Percentiles rank a stretch among this genome's conserved stretches.
phyloP scores from a whole-genome alignment of 2,329 filamentous ascomycete genomes.

The Trichoderma gracile region DNA sequence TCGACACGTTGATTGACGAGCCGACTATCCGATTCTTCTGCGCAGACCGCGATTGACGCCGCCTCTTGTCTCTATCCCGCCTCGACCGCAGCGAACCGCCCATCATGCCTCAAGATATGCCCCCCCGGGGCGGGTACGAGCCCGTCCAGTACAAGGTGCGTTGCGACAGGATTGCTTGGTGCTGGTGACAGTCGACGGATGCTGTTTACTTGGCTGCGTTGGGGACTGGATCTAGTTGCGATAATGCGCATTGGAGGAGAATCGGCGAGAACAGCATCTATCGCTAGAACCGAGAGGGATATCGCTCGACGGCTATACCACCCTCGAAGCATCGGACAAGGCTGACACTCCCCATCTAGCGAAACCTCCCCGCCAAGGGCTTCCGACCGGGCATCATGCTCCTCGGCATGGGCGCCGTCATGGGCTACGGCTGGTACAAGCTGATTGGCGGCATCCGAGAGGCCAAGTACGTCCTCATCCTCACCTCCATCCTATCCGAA shows the following conservation, averaged over 20 bases:
- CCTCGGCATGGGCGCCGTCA: conserved; percentile 71
- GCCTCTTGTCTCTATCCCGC: not conserved
- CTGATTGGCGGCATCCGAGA: conserved; percentile 81
- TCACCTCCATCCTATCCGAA: not conserved
- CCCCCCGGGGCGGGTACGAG: conserved; percentile 89
- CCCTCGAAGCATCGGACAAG: not conserved
- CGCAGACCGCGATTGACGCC: conserved; percentile 21
- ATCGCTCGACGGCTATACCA: not conserved
- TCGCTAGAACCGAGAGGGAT: not conserved
- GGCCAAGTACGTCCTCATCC: conserved; percentile 69
- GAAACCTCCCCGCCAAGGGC: conserved; percentile 88
- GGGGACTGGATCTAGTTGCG: not conserved
- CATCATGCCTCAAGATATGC: conserved; percentile 96
- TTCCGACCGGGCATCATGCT: conserved; percentile 83
- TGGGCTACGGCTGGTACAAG: conserved; percentile 90
- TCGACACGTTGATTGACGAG: conserved; percentile 9
- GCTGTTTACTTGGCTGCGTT: not conserved
- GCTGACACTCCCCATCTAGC: conserved; percentile 49
- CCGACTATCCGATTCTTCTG: not conserved
- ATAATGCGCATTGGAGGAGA: not conserved
- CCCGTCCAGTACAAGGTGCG: conserved; percentile 94
- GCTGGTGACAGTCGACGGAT: not conserved
- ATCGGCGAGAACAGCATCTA: not conserved
- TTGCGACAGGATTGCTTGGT: conserved; percentile 26
- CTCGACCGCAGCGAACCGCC: conserved; percentile 33